Evolutionary conservation across 1,139 yeast genomes (phyloP).

Genomic region (Blastobotrys arbuscula): DNA sequence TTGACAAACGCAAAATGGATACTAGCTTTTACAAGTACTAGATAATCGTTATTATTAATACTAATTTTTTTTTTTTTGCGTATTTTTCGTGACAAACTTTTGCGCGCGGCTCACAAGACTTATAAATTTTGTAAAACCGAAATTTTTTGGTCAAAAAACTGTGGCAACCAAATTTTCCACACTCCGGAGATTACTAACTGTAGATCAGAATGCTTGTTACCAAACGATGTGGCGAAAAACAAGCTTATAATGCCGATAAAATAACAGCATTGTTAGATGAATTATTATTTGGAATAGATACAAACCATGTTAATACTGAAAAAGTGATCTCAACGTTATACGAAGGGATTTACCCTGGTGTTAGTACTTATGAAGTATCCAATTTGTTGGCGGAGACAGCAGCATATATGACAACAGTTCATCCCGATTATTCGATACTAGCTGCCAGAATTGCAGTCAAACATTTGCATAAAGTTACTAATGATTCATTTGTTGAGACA

Average conservation of each 20-base stretch:
- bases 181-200: neutral
- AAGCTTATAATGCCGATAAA: constrained; percentile 65
- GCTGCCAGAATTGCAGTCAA: constrained; percentile 83
- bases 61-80: neutral
- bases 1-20: constrained; percentile 54
- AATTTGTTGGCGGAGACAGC: constrained; percentile 84
- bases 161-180: neutral
- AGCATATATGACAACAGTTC: constrained; percentile 82
- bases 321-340: constrained; percentile 66
- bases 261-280: constrained; percentile 37
- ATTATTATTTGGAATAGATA: constrained; percentile 61
- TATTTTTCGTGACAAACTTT: neutral
- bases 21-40: constrained; percentile 34
- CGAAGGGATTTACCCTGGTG: constrained; percentile 78
- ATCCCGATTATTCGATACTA: constrained; percentile 79
- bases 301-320: constrained; percentile 62
- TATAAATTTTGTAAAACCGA: neutral
- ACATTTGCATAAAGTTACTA: constrained; percentile 71
- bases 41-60: neutral
- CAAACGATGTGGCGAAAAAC: constrained; percentile 59
- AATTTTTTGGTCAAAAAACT: neutral
- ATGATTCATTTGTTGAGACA: constrained; percentile 65
- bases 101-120: neutral
- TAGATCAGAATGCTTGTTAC: constrained; percentile 56
- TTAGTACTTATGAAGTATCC: constrained; percentile 69